These are phyloP conservation scores for Byssochlamys sp. DNA, from an alignment of 2,329 filamentous ascomycete species.

Conservation along the genomic window DNA sequence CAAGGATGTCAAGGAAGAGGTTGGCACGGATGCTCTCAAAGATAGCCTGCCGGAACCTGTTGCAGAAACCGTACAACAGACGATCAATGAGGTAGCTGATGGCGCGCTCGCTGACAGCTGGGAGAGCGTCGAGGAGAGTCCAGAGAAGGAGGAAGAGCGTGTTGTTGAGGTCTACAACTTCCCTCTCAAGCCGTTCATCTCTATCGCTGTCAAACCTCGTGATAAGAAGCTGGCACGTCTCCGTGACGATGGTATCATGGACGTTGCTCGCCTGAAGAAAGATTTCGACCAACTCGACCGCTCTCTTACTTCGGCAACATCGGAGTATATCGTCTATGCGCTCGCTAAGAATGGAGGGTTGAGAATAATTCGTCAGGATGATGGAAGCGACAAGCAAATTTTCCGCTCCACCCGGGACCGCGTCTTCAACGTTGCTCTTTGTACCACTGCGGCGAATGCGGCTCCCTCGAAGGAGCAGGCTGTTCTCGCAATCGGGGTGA, in stretches of 20 bases:
- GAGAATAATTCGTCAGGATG: slow-evolving; percentile 85
- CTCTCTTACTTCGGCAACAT: slow-evolving; percentile 78
- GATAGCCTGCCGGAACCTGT: slow-evolving; percentile 44
- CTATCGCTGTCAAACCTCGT: slow-evolving; percentile 57
- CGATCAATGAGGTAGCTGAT: slow-evolving; percentile 43
- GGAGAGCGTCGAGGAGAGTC: slow-evolving; percentile 68
- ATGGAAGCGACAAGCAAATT: slow-evolving; percentile 81
- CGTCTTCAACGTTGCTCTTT: slow-evolving; percentile 86
- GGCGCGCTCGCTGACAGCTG: slow-evolving; percentile 67
- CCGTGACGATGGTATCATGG: slow-evolving; percentile 71
- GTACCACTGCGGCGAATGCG: slow-evolving; percentile 50
- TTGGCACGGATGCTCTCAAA: slow-evolving; percentile 49
- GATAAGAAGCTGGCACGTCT: slow-evolving; percentile 48
- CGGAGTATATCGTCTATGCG: slow-evolving; percentile 86
- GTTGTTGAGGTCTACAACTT: slow-evolving; percentile 84
- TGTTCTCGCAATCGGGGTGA: slow-evolving; percentile 84
- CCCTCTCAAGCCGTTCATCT: slow-evolving; percentile 91
- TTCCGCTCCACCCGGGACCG: slow-evolving; percentile 87
- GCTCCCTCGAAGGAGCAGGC: slow-evolving; percentile 58
- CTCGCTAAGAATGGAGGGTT: slow-evolving; percentile 89
- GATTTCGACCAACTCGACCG: slow-evolving; percentile 96
- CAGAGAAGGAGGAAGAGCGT: slow-evolving; percentile 56
- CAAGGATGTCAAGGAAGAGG: slow-evolving; percentile 36
- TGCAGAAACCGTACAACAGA: slow-evolving; percentile 47
- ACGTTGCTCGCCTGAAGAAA: slow-evolving; percentile 90